Evolutionary conservation across 2,329 filamentous ascomycete species (phyloP), one percentile per base, ranked within the genome.

Genomic region (Orbilia javanica): DNA sequence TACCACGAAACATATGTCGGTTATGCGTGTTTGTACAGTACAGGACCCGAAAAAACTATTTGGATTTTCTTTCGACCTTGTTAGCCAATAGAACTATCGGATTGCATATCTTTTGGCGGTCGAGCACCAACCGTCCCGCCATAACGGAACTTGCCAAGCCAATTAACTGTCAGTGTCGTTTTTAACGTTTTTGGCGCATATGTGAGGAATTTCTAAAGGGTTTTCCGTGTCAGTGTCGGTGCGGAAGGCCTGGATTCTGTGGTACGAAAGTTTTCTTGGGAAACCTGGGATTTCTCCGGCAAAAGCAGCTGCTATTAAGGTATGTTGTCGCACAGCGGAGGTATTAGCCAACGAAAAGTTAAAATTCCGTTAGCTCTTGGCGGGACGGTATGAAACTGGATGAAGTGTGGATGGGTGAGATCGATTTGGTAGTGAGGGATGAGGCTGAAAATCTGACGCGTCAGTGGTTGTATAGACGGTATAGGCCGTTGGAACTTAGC

Each of bases 301-400:
- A 13, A 77, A 65, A 77, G 72, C 72, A 60, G 39, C 50, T 34
- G 66, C 72, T 60, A 77, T 75, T 29, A 46, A 60, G 25, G 60
- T 62, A 52, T 31, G 64, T 60, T 50, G 72, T 77, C 65, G 72
- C 72, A 71, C 72, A 66, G 48, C 66, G 65, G 65, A 76, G 71
- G 71, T 64, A 48, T 34, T 46, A 2, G 63, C 0, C 4, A 22
- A 15, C 3, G 27, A 39, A 39, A 42, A 39, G 11, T 25, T n/a
- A 62, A 25, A 22, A 7, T 1, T n/a, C 22, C 42, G n/a, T 20
- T 46, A 46, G 46, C n/a, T 18, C 15, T 4, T 44, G 18, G 42
- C 42, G 42, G 42, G 42, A 44, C 15, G 15, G 15, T 39, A 11
- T 10, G 11, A 39, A 39, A 10, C 34, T 13, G 13, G 13, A 39